Evolutionary conservation across 192 early-diverging fungal species (phyloP), one percentile per base, ranked within the genome.

Genomic region (Phycomyces blakesleeanus): DNA sequence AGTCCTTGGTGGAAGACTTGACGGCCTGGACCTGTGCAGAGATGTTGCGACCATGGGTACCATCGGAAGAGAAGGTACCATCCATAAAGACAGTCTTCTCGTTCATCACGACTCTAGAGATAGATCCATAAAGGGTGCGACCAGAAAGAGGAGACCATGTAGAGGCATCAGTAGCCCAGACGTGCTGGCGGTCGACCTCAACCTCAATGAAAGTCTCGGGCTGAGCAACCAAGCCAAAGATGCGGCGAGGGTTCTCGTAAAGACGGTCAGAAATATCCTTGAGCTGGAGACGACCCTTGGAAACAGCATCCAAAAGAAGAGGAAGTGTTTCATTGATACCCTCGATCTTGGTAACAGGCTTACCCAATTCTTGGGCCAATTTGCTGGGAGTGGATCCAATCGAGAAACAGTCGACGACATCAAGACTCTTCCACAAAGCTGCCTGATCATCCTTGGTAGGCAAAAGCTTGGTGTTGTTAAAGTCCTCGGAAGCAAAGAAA

Each of bases 131-230:
- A 14, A 91, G 63, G 0, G 75, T 71, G 72, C 82, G 80, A 39
- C 81, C 85, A 55, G 77, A 67, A 50, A 93, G 78, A 20, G 90
- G 83, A 14, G 78, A 74, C 83, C 82, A 85, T 0, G 51, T 54
- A 21, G 67, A 73, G 26, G 69, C 54, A 51, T 63, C 74, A 18
- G 64, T 58, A 29, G 84, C 67, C 20, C 86, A 72, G n/a, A 77
- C 59, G 20, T 75, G 78, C 29, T 77, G 60, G 25, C 93, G 85
- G 68, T 95, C 93, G 63, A 94, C 78, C 77, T 98, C 94, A 63
- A 98, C 85, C 78, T 98, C 96, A 27, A 98, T 79, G 54, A 94
- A 96, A 11, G 96, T 97, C 68, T 97, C 93, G 15, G 86, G 72
- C 77, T 97, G 93, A 64, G 89, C 85, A 22, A 92, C 85, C 15